Evolutionary conservation across 1,139 yeast species (phyloP).

Genomic region (Kluyveromyces marxianus): DNA sequence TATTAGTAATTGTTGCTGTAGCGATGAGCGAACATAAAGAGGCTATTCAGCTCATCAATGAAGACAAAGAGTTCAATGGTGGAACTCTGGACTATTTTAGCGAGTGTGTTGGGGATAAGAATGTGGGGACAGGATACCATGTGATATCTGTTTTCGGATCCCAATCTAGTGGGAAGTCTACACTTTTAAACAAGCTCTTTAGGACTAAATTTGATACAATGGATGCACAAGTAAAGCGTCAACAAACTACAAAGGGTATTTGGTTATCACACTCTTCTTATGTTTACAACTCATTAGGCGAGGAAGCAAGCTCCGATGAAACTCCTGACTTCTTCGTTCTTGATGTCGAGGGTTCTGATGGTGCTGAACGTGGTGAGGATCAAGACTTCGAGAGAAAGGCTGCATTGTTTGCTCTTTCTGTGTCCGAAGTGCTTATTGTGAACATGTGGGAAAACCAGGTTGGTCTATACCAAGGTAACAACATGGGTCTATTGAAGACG

Average conservation of each 20-base stretch:
- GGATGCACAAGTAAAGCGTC: conserved; percentile 65
- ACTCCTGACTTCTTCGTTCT: conserved; percentile 57
- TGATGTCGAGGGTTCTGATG: conserved; percentile 98
- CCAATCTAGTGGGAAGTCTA: conserved; percentile 93
- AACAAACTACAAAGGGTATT: conserved; percentile 92
- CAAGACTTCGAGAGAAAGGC: conserved; percentile 97
- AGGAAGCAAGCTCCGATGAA: conserved; percentile 1
- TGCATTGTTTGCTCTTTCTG: conserved; percentile 87
- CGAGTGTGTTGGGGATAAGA: conserved; percentile 29
- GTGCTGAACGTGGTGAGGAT: conserved; percentile 95
- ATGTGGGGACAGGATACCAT: conserved; percentile 70
- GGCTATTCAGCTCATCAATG: conserved; percentile 68
- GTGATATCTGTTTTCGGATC: conserved; percentile 94
- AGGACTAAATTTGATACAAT: conserved; percentile 86
- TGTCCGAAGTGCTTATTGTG: conserved; percentile 82
- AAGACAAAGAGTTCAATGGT: conserved; percentile 55
- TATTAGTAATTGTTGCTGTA: no score
- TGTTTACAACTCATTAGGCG: conserved; percentile 29
- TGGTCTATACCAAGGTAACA: conserved; percentile 95
- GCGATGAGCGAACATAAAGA: conserved; percentile 16
- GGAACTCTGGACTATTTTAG: conserved; percentile 32
- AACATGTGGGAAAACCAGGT: conserved; percentile 97
- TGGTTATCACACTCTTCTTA: conserved; percentile 72
- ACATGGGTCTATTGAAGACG: conserved; percentile 89
- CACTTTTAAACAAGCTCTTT: conserved; percentile 76